phyloP scores from a whole-genome alignment of 345 rosid species.

The Brassica carinata region DNA sequence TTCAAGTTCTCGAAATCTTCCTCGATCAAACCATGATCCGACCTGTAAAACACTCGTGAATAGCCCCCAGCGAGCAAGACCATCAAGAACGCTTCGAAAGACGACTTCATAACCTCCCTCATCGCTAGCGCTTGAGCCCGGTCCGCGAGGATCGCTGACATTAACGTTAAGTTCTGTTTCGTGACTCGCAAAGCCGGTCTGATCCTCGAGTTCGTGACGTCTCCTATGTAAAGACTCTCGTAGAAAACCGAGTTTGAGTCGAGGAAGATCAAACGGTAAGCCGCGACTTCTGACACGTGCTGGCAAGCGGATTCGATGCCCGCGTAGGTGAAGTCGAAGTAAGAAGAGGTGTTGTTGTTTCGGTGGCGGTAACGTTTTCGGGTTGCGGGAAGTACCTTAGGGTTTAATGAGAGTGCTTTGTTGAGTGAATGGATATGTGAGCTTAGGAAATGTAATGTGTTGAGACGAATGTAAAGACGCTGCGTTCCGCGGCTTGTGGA shows the following conservation, averaged over 20 bases:
- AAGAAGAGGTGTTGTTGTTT: constrained; percentile 43
- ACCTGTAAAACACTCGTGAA: constrained; percentile 53
- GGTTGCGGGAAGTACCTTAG: constrained; percentile 50
- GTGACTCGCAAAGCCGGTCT: constrained; percentile 60
- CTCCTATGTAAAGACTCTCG: constrained; percentile 68
- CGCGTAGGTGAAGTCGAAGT: constrained; percentile 58
- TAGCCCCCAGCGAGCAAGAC: constrained; percentile 81
- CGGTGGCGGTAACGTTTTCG: constrained; percentile 46
- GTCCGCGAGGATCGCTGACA: constrained; percentile 71
- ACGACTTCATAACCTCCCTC: constrained; percentile 78
- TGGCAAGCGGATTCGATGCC: constrained; percentile 80
- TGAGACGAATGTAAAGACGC: constrained; percentile 83
- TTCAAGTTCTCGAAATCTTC: constrained; percentile 79
- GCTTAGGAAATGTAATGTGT: constrained; percentile 73
- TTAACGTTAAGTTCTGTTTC: constrained; percentile 75
- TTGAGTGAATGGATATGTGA: constrained; percentile 78
- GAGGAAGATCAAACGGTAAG: constrained; percentile 72
- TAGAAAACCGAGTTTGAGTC: constrained; percentile 75
- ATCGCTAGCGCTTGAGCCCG: constrained; percentile 73
- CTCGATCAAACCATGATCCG: constrained; percentile 58
- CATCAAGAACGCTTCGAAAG: constrained; percentile 76
- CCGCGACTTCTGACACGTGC: constrained; percentile 86
- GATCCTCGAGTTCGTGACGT: constrained; percentile 61
- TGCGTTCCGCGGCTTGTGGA: constrained; percentile 94
- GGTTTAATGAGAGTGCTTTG: constrained; percentile 71